phyloP scores from a whole-genome alignment of 768 basidiomycete genomes.

The Hericium rajendrae region DNA sequence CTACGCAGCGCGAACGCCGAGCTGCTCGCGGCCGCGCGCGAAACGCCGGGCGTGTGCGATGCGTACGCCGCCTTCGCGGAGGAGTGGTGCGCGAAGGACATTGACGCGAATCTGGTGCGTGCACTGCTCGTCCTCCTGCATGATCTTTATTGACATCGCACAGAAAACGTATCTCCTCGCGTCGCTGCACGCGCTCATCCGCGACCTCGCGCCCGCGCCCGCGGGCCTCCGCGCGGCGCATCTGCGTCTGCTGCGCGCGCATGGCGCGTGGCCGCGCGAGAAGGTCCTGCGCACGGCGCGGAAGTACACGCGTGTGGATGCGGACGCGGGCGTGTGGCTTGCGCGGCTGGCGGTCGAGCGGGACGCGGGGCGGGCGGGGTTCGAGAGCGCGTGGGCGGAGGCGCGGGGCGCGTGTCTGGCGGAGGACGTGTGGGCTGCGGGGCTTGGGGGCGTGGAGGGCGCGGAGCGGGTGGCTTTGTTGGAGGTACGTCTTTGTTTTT shows the following conservation, averaged over 20 bases:
- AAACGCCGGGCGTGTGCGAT: slow-evolving; percentile 21
- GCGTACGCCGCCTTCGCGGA: slow-evolving; percentile 37
- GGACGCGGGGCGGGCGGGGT: slow-evolving; percentile 16
- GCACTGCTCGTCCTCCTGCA: too few relatives aligned
- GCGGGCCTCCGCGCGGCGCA: slow-evolving; percentile 28
- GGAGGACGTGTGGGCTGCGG: not conserved
- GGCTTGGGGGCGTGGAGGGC: not conserved
- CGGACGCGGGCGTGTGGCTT: slow-evolving; percentile 42
- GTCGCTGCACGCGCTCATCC: slow-evolving; percentile 28
- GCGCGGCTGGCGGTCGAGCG: slow-evolving; percentile 39
- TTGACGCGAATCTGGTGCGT: slow-evolving; percentile 24
- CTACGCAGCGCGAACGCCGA: slow-evolving; percentile 38
- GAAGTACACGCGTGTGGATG: slow-evolving; percentile 34
- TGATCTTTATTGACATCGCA: too few relatives aligned
- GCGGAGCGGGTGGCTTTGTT: slow-evolving; percentile 11
- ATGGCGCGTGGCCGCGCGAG: slow-evolving; percentile 12
- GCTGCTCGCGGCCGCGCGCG: slow-evolving; percentile 29
- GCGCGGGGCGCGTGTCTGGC: slow-evolving; percentile 26
- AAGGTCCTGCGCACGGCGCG: slow-evolving; percentile 32
- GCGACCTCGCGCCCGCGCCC: not conserved
- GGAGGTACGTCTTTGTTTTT: slow-evolving; percentile 16
- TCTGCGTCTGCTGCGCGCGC: slow-evolving; percentile 18
- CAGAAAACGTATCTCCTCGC: slow-evolving; percentile 49
- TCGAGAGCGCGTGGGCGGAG: slow-evolving; percentile 31
- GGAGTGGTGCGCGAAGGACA: slow-evolving; percentile 32